These are phyloP conservation scores for Aspergillus ustus DNA, from an alignment of 2,329 filamentous ascomycete species.

Conservation along the genomic window DNA sequence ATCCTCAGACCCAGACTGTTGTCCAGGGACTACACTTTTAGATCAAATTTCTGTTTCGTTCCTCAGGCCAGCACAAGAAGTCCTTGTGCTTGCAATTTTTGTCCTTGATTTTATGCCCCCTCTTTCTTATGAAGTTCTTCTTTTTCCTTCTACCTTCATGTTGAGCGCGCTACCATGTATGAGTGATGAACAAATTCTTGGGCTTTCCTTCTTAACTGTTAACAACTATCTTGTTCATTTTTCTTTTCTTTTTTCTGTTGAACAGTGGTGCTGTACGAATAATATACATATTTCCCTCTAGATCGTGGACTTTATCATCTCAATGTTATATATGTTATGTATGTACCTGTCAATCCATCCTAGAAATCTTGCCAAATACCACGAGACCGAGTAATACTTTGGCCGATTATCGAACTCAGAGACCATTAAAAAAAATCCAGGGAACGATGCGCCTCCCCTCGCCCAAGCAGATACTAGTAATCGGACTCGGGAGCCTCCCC, in stretches of 20 bases:
- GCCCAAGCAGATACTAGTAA: no score
- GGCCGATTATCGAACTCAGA: no score
- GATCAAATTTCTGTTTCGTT: not conserved
- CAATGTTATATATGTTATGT: no score
- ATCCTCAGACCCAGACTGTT: not conserved
- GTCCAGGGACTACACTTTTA: not conserved
- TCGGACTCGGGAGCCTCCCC: no score
- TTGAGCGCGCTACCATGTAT: not conserved
- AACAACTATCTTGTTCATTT: not conserved
- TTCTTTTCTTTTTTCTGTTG: not conserved
- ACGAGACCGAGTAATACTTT: no score
- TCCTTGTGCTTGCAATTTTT: not conserved
- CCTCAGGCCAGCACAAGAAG: no score
- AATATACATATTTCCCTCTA: not conserved
- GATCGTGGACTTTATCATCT: not conserved
- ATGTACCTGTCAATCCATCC: not conserved
- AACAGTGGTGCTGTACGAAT: not conserved
- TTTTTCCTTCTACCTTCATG: not conserved
- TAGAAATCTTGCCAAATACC: no score
- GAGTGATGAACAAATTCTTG: not conserved
- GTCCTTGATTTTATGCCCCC: not conserved
- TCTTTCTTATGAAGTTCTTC: no score
- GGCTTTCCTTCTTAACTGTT: not conserved
- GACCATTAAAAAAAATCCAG: no score
- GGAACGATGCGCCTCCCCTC: no score